phyloP scores from a whole-genome alignment of 2,329 filamentous ascomycete genomes.

The Stagonosporopsis chrysanthemi region DNA sequence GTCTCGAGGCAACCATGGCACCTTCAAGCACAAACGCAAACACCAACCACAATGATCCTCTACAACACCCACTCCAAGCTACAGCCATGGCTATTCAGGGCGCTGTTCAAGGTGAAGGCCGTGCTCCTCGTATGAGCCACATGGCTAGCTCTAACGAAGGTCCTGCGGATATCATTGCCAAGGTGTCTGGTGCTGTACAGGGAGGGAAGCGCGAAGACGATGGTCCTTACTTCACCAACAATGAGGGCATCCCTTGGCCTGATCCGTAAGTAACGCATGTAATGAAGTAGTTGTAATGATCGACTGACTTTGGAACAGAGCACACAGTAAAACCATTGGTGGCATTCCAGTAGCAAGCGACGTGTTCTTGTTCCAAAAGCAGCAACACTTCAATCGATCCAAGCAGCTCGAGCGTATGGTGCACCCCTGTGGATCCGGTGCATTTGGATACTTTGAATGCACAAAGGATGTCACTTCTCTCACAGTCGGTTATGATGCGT shows the following conservation, averaged over 20 bases:
- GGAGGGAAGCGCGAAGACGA: slow-evolving; percentile 60
- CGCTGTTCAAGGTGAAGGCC: slow-evolving; percentile 48
- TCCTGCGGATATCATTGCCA: slow-evolving; percentile 60
- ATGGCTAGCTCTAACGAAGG: slow-evolving; percentile 59
- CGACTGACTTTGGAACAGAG: slow-evolving; percentile 22
- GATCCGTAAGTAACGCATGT: slow-evolving; percentile 48
- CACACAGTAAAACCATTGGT: slow-evolving; percentile 62
- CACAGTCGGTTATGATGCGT: slow-evolving; percentile 27
- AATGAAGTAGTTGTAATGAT: background rate
- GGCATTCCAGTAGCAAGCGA: slow-evolving; percentile 61
- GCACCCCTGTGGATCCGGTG: slow-evolving; percentile 54
- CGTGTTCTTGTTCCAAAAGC: slow-evolving; percentile 62
- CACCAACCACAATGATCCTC: slow-evolving; percentile 42
- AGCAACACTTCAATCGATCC: slow-evolving; percentile 65
- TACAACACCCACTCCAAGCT: slow-evolving; percentile 54
- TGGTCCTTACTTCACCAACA: slow-evolving; percentile 62
- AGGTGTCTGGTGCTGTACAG: slow-evolving; percentile 57
- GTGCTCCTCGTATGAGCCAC: slow-evolving; percentile 49
- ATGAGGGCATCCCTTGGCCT: slow-evolving; percentile 61
- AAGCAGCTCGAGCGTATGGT: slow-evolving; percentile 58
- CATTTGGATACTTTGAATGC: slow-evolving; percentile 57
- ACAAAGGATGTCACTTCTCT: slow-evolving; percentile 50
- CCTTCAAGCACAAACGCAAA: slow-evolving; percentile 35
- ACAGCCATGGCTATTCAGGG: slow-evolving; percentile 53
- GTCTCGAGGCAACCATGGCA: slow-evolving; percentile 30